Evolutionary conservation across 106 monocot species (phyloP), one percentile per base, ranked within the genome.

Genomic region (Agapanthus africanus): DNA sequence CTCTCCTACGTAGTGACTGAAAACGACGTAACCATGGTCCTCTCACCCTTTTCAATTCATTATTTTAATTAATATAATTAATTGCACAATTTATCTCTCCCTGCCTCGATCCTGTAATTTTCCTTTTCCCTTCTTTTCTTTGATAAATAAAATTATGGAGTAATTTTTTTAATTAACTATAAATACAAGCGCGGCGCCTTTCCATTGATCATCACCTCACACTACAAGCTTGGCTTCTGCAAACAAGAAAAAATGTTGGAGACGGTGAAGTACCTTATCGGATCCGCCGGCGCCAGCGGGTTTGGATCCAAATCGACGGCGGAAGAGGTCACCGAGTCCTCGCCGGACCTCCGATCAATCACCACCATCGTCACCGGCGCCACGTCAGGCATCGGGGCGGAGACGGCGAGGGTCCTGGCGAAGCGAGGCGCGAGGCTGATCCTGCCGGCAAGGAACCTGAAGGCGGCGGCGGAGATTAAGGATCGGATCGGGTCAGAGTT

Each of bases 371-470:
- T 86, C 68, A 86, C 85, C 23, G 85, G 85, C 10, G 87, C 91
- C 42, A 95, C 91, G 41, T 95, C 91, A 23, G 95, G 95, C n/a
- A 91, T 91, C 57, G 95, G 95, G 1, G 86, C 71, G 30, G 95
- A 95, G 82, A 95, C 95, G 60, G 95, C 95, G 35, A 73, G 91
- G 5, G 86, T 88, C 38, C 84, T 95, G 50, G 91, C 91, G 49
- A 81, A 64, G 81, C 74, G 86, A 37, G 91, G 95, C 3, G 91
- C 91, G 27, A 66, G 88, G 73, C 82, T 95, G 46, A 81, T 95
- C 40, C 74, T 95, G 36, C 88, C 95, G 25, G 88, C 88, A 21
- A 64, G 95, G 22, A 84, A 64, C 82, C 65, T 88, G 28, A 88
- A 86, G 65, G 78, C 85, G 6, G 95, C 86, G 37, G 81, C 75